Evolutionary conservation across 306 rosid genomes (phyloP), one percentile per base, ranked within the genome.

Genomic region (Urtica urens): DNA sequence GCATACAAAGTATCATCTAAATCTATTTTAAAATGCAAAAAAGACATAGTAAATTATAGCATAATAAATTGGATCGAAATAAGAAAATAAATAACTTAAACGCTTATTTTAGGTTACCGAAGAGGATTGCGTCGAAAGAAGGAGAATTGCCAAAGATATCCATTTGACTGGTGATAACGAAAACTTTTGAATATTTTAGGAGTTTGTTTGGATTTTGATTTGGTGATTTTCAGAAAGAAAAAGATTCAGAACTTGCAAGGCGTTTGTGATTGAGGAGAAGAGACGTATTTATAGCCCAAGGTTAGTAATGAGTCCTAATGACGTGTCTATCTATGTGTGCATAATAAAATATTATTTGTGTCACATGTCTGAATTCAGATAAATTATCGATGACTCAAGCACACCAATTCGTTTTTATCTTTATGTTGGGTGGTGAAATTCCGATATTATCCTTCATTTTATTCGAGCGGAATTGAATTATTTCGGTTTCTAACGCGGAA

Each of bases 1-100:
- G 95, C 61, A 67, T 88, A 88, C 69, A 88, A 23, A 51, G 97
- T 88, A 55, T 84, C 95, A 28, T 88, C 97, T 60, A 88, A 76
- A 57, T 88, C 97, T 88, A 73, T 2, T 13, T 24, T 14, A 22
- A 6, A n/a, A 10, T 2, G 5, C 11, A 15, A 44, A 45, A 31
- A 33, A n/a, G 15, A 12, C 13, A 27, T 13, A 39, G 3, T 2
- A 16, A 51, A 43, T 8, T 24, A 27, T 23, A 7, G 46, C 20
- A 45, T 19, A 2, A 12, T 12, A n/a, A 3, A 12, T 3, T 10
- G 17, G 4, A 38, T 11, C 20, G 10, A 16, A 3, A 15, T 20
- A 5, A 24, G 28, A 21, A 38, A 35, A 23, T 11, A 56, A 21
- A 1, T 15, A 6, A 30, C 7, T n/a, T 17, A 27, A 5, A 46